Percentiles rank a stretch among this genome's conserved stretches.
phyloP scores from a whole-genome alignment of 2,329 filamentous ascomycete species.

The Dactylellina haptotyla region DNA sequence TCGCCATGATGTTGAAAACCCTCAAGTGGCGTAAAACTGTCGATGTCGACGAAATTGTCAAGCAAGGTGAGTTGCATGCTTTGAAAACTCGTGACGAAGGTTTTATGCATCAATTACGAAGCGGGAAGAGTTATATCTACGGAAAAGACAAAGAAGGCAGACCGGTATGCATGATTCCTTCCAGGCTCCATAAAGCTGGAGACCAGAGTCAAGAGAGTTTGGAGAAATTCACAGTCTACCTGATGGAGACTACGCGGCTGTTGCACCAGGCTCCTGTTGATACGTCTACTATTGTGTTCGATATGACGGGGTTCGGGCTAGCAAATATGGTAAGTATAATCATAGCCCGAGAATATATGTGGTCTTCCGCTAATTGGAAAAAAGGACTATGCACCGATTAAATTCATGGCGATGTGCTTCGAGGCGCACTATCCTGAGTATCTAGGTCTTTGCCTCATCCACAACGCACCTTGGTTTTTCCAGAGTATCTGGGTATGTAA shows the following conservation, averaged over 20 bases:
- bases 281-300: conserved; percentile 92
- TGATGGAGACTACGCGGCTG: conserved; percentile 91
- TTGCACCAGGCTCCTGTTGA: conserved; percentile 82
- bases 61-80: conserved; percentile 75
- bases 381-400: conserved; percentile 95
- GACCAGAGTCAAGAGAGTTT: conserved; percentile 84
- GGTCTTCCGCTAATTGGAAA: too few relatives aligned
- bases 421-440: conserved; percentile 98
- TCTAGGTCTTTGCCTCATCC: conserved; percentile 86
- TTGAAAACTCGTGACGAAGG: conserved; percentile 68
- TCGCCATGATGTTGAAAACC: conserved; percentile 93
- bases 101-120: conserved; percentile 82
- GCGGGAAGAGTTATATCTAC: conserved; percentile 94
- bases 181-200: conserved; percentile 80
- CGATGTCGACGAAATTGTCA: conserved; percentile 87
- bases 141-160: conserved; percentile 84
- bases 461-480: conserved; percentile 97
- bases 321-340: conserved; percentile 82
- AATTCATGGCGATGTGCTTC: conserved; percentile 99
- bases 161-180: conserved; percentile 86
- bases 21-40: conserved; percentile 91
- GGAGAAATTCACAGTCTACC: conserved; percentile 89
- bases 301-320: conserved; percentile 92
- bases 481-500: conserved; percentile 70
- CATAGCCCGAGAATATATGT: background rate